Conservation (phyloP, 2,329 filamentous ascomycete genomes). For the Coleophoma eucalyptorum region DNA sequence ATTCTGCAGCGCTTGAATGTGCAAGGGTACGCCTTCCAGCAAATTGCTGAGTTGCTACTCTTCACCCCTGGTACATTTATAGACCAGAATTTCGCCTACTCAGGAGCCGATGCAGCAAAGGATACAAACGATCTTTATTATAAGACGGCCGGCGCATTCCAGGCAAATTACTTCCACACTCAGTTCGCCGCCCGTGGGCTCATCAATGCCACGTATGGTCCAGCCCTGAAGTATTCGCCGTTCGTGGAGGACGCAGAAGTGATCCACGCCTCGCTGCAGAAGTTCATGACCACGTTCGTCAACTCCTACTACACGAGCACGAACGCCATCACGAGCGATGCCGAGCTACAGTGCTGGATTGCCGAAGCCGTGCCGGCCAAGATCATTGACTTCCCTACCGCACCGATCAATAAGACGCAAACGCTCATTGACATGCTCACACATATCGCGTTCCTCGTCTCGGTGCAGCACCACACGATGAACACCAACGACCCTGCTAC, state of each 20-base stretch:
- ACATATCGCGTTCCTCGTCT: slow-evolving; percentile 33
- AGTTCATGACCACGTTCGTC: slow-evolving; percentile 38
- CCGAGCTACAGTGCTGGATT: slow-evolving; percentile 41
- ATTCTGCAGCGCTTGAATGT: slow-evolving; percentile 28
- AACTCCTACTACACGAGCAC: slow-evolving; percentile 38
- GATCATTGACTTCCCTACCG: slow-evolving; percentile 37
- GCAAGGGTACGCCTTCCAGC: no score
- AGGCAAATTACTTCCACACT: slow-evolving; percentile 33
- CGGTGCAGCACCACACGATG: slow-evolving; percentile 35
- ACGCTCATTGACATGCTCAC: slow-evolving; percentile 37
- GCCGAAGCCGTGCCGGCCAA: slow-evolving; percentile 32
- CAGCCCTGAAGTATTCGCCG: slow-evolving; percentile 36
- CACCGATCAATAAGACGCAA: slow-evolving; percentile 8
- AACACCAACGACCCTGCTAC: slow-evolving; percentile 37
- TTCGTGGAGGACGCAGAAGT: slow-evolving; percentile 38
- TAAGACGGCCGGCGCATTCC: slow-evolving; percentile 26
- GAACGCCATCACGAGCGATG: slow-evolving; percentile 28
- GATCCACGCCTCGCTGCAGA: slow-evolving; percentile 31
- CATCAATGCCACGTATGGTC: slow-evolving; percentile 30
- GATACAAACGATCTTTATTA: no score
- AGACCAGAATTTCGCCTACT: no score
- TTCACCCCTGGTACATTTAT: no score
- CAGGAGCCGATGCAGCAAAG: no score
- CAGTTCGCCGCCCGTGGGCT: slow-evolving; percentile 36
- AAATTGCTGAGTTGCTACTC: no score